Evolutionary conservation across 1,284 basidiomycete species (phyloP), one percentile per base, ranked within the genome.

Genomic region (Ustilago lituana): DNA sequence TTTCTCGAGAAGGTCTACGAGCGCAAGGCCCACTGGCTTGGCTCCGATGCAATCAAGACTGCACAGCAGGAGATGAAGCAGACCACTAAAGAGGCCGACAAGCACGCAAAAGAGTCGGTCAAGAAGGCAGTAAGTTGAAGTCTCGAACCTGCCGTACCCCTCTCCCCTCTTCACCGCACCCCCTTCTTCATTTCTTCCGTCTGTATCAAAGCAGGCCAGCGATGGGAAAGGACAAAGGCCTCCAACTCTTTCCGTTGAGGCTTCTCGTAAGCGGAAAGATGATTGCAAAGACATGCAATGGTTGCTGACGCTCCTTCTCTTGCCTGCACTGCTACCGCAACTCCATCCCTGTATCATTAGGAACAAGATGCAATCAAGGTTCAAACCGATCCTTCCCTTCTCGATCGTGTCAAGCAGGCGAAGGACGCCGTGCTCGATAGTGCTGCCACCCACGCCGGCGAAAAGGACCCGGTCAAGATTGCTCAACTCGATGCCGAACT

Each of bases 401-500:
- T 71, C 27, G 74, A 78, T 35, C 68, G 66, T 20, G 33, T 69
- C 41, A 76, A 76, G 53, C 61, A 76, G 35, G 73, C 60, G 22
- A 66, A 70, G 35, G 61, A 70, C 15, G 62, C 73, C 20, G 66
- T 67, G 12, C 26, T 54, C 20, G 52, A 57, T 23, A 64, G 54
- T 27, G 57, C 62, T 12, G 45, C 62, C 8, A n/a, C n/a, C n/a
- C n/a, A n/a, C n/a, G 52, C 38, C 32, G 49, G 51, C 17, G 45
- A 68, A 24, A 63, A 46, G 32, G 75, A 77, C 23, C 59, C 62
- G 4, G 41, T 76, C 38, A 62, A 76, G 26, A 24, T 52, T 2
- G 77, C 75, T 15, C 51, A 60, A 36, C 73, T 77, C 48, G 77
- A 78, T 27, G 70, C 67, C 26, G 70, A 77, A 58, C 65, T 76